phyloP scores from a whole-genome alignment of 148 eudicot species.

The Camellia japonica region DNA sequence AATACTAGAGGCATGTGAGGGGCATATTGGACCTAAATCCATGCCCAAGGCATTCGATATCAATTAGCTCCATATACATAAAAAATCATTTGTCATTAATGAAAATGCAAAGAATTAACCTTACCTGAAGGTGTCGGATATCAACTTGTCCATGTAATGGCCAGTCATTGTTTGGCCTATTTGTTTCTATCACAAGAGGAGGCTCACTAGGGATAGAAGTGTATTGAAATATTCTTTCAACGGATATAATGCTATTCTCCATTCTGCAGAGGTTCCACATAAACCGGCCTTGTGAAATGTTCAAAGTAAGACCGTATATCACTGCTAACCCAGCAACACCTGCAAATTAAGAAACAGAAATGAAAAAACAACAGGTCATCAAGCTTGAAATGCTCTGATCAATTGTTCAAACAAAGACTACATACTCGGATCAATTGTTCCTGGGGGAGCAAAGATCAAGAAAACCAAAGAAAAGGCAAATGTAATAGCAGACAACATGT shows the following conservation, averaged over 20 bases:
- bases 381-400: neutral
- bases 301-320: conserved; percentile 53
- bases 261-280: conserved; percentile 42
- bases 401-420: neutral
- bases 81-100: neutral
- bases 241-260: conserved; percentile 64
- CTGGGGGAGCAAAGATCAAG: conserved; percentile 45
- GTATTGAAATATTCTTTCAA: conserved; percentile 67
- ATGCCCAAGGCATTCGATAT: neutral
- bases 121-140: conserved; percentile 47
- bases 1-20: conserved; percentile 59
- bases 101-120: neutral
- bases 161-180: conserved; percentile 43
- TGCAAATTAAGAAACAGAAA: conserved; percentile 12
- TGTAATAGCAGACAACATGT: conserved; percentile 42
- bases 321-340: conserved; percentile 66
- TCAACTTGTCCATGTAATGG: conserved; percentile 49
- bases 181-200: conserved; percentile 50
- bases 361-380: neutral
- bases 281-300: conserved; percentile 35
- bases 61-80: neutral
- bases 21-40: conserved; percentile 48
- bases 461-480: conserved; percentile 51
- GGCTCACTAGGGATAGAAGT: conserved; percentile 47
- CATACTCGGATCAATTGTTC: conserved; percentile 49